Evolutionary conservation across 805 yeast species (phyloP), one percentile per base, ranked within the genome.

Genomic region (Ogataea glucozyma): DNA sequence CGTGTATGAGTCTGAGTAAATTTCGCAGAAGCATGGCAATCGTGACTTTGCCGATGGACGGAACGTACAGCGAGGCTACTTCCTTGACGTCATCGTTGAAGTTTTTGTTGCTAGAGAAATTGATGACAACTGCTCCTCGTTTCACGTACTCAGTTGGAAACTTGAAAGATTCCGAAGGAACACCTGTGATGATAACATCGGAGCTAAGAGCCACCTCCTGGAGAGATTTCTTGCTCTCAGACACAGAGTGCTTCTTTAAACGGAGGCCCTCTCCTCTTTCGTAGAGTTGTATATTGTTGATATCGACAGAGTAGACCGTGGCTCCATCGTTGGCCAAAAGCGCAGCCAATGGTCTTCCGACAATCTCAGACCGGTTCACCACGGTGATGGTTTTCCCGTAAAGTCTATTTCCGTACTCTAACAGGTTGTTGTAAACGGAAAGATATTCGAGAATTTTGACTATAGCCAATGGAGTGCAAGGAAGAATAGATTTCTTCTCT

Each of bases 241-340:
- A 76, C 11, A 89, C 97, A 49, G 83, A 84, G 64, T 93, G 99
- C 59, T 90, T 83, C 43, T 75, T 79, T 56, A 84, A 78, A 59
- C 78, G 79, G 55, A 93, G 72, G 29, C 95, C 95, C 56, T 88
- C 95, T 26, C 99, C 99, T 57, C 99, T 78, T 16, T 97, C 91
- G 67, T 87, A 93, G 62, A 81, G 81, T 65, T 93, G 98, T 49
- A 89, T 81, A 54, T 88, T 86, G 56, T 85, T 81, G 38, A 93
- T 68, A 61, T 93, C 98, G 2, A 82, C 91, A 1, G 98, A 90
- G 63, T 85, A 93, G 2, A 93, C 98, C 1, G 83, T 84, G 17
- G 99, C 99, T 49, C 99, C 99, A 60, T 93, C 99, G 59, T 93
- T 93, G 14, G 99, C 98, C 50, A 93, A 71, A 26, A 93, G 66